A percentile compares a stretch with the other conserved stretches of the same genome.
These are phyloP conservation scores for Marchantia polymorpha DNA, from an alignment of 225 moss, liverwort and hornwort species.

Conservation along the genomic window DNA sequence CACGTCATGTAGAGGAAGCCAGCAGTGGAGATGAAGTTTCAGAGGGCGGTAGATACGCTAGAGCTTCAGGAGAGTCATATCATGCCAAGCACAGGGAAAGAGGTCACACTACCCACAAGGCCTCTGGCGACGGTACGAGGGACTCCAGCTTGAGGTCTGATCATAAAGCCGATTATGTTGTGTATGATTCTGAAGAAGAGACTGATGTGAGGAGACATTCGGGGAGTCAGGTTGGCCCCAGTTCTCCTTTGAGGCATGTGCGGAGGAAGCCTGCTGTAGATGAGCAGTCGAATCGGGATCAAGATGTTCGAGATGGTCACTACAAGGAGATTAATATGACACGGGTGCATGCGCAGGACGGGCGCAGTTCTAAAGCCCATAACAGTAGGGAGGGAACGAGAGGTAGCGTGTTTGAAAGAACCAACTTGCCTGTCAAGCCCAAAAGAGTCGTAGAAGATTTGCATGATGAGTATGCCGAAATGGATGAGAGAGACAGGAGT, in stretches of 20 bases:
- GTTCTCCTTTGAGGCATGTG: conserved; percentile 28
- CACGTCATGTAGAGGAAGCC: conserved; percentile 25
- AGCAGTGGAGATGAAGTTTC: conserved; percentile 42
- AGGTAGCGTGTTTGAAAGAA: conserved; percentile 47
- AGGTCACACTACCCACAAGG: background rate
- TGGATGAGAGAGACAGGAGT: conserved; percentile 31
- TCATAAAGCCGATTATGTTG: conserved; percentile 24
- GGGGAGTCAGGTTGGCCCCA: conserved; percentile 37
- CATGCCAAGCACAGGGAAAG: conserved; percentile 27
- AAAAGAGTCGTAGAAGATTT: conserved; percentile 27
- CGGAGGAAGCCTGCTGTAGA: conserved; percentile 25
- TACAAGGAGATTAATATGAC: conserved; percentile 18
- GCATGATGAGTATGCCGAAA: conserved; percentile 22
- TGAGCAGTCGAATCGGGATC: conserved; percentile 18
- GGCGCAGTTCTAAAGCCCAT: conserved; percentile 12
- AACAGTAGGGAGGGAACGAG: conserved; percentile 30
- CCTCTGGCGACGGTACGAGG: conserved; percentile 11
- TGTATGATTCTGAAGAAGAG: conserved; percentile 44
- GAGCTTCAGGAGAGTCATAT: conserved; percentile 21
- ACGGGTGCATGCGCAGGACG: conserved; percentile 19
- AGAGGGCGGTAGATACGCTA: conserved; percentile 27
- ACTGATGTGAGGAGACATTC: conserved; percentile 36
- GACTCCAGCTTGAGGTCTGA: conserved; percentile 29
- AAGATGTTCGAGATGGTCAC: conserved; percentile 5
- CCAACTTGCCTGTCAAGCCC: conserved; percentile 40